Percentiles rank a stretch among this genome's conserved stretches.
Conservation (phyloP, 768 basidiomycete species). For the Amanita brunnescens region DNA sequence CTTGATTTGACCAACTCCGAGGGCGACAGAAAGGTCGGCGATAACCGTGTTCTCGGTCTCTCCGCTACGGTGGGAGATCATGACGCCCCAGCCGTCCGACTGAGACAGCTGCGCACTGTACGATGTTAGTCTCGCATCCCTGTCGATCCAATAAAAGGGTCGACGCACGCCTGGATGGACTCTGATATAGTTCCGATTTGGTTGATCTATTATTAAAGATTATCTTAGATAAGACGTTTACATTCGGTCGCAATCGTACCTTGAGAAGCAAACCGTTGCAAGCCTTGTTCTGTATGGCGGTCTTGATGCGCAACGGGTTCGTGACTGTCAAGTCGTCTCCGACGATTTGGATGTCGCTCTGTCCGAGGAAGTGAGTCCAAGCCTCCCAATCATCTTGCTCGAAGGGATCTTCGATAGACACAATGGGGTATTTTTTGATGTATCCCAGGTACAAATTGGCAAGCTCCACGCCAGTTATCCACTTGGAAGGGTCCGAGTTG, state of each 20-base stretch:
- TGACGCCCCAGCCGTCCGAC: conserved; percentile 97
- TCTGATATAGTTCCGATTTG: conserved; percentile 99
- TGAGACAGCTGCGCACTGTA: conserved; percentile 88
- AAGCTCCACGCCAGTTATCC: conserved; percentile 88
- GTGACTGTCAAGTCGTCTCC: conserved; percentile 98
- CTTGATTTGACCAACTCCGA: conserved; percentile 94
- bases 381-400: conserved; percentile 99
- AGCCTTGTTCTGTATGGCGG: conserved; percentile 98
- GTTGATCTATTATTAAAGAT: conserved; percentile 56
- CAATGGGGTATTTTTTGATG: conserved; percentile 90
- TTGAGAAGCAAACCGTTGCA: conserved; percentile 98
- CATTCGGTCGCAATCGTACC: conserved; percentile 24
- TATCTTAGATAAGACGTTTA: neutral
- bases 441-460: conserved; percentile 86
- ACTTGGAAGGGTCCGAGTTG: conserved; percentile 95
- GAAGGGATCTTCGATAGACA: conserved; percentile 96
- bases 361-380: conserved; percentile 85
- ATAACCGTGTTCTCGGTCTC: conserved; percentile 98
- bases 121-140: neutral
- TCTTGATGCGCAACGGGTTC: conserved; percentile 95
- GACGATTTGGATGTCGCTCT: conserved; percentile 80
- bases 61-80: conserved; percentile 98
- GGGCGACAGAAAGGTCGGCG: conserved; percentile 90
- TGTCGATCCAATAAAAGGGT: neutral
- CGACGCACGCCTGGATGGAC: conserved; percentile 91